phyloP scores from a whole-genome alignment of 768 basidiomycete species.

The Auriscalpium microsporum region DNA sequence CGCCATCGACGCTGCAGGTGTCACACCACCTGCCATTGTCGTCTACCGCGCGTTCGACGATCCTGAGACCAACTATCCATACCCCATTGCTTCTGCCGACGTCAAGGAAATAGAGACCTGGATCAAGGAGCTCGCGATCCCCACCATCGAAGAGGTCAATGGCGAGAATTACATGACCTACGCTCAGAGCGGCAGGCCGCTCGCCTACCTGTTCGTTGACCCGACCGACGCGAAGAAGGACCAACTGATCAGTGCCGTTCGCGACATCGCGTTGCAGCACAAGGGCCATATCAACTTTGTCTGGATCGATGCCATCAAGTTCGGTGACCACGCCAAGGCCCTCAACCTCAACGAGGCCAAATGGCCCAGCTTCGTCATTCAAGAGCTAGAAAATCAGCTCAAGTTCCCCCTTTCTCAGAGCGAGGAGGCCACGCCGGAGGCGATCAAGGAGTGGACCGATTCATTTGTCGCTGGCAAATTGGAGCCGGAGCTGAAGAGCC shows the following conservation, averaged over 20 bases:
- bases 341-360: slow-evolving; percentile 78
- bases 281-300: slow-evolving; percentile 94
- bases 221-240: slow-evolving; percentile 60
- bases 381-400: slow-evolving; percentile 73
- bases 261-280: slow-evolving; percentile 70
- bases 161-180: slow-evolving; percentile 90
- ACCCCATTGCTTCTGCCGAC: slow-evolving; percentile 46
- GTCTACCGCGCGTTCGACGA: slow-evolving; percentile 93
- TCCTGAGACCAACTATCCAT: slow-evolving; percentile 58
- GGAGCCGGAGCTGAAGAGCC: slow-evolving; percentile 79
- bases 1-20: slow-evolving; percentile 58
- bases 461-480: slow-evolving; percentile 67
- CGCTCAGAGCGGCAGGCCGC: slow-evolving; percentile 71
- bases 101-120: slow-evolving; percentile 62
- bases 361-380: slow-evolving; percentile 94
- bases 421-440: slow-evolving; percentile 48
- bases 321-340: slow-evolving; percentile 90
- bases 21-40: slow-evolving; percentile 77
- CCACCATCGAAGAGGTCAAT: slow-evolving; percentile 84
- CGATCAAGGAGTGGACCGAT: slow-evolving; percentile 50
- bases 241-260: slow-evolving; percentile 55
- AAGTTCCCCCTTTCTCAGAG: slow-evolving; percentile 83
- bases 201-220: slow-evolving; percentile 94
- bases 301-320: slow-evolving; percentile 94
- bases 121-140: slow-evolving; percentile 77